Conservation (phyloP, 139 green algal species). For the Picochlorum sp. region DNA sequence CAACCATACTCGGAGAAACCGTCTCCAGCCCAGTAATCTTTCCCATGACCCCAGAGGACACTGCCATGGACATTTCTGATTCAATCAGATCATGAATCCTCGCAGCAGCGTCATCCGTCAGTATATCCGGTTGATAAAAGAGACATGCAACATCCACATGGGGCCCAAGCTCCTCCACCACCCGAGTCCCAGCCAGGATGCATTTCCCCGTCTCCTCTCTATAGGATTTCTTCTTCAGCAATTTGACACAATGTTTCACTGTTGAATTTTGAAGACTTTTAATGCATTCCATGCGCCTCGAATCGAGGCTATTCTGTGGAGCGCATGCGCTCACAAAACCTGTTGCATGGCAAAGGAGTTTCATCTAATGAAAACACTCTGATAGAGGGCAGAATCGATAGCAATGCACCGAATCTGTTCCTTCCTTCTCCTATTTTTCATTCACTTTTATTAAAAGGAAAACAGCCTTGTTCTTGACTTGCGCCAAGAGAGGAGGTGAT, state of each 20-base stretch:
- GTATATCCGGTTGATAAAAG: conserved; percentile 2
- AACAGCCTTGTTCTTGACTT: too few species aligned
- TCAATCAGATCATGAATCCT: conserved; percentile 10
- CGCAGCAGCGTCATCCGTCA: conserved; percentile 4
- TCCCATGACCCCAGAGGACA: conserved; percentile 42
- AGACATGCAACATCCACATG: conserved; percentile 11
- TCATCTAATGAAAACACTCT: too few species aligned
- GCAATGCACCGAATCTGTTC: too few species aligned
- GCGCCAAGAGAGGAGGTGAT: too few species aligned
- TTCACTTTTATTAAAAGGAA: too few species aligned
- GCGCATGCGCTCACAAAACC: too few species aligned
- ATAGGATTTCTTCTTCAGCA: conserved; percentile 40
- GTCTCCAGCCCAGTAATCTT: conserved; percentile 55
- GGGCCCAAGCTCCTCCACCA: conserved; percentile 41
- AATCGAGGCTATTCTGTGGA: neutral
- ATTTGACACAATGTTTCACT: conserved; percentile 66
- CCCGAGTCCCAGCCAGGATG: conserved; percentile 35
- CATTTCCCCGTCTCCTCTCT: conserved; percentile 24
- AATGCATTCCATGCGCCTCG: neutral
- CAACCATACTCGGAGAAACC: conserved; percentile 15
- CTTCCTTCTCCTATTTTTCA: too few species aligned
- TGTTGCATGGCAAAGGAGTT: too few species aligned
- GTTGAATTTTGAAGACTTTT: neutral
- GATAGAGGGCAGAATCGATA: too few species aligned
- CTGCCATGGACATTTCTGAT: conserved; percentile 15